Conservation (phyloP, 371 early-diverging fungal genomes). For the Apophysomyces trapeziformis region DNA sequence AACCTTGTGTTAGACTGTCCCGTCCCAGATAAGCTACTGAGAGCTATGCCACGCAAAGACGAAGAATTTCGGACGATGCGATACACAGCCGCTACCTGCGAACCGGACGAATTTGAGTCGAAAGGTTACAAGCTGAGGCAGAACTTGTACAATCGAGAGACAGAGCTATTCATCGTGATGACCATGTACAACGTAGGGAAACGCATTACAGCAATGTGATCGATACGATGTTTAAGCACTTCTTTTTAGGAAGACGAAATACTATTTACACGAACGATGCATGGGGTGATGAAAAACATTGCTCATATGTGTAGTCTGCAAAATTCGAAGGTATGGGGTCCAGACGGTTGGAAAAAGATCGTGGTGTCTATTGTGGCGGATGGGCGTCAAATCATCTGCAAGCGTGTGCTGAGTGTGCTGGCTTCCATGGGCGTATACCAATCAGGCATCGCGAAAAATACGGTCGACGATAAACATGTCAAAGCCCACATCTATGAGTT, state of each 20-base stretch:
- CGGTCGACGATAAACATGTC: slow-evolving; percentile 64
- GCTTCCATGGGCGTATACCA: slow-evolving; percentile 75
- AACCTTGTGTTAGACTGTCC: slow-evolving; percentile 77
- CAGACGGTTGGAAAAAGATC: slow-evolving; percentile 83
- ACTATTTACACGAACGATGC: slow-evolving; percentile 76
- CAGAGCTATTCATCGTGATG: slow-evolving; percentile 89
- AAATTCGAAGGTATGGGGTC: slow-evolving; percentile 67
- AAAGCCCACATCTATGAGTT: slow-evolving; percentile 86
- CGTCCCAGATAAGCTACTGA: slow-evolving; percentile 66
- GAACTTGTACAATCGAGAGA: slow-evolving; percentile 72
- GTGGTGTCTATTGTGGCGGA: slow-evolving; percentile 88
- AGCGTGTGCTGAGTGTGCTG: slow-evolving; percentile 57
- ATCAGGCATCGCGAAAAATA: slow-evolving; percentile 73
- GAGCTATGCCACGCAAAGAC: slow-evolving; percentile 54
- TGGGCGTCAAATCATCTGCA: slow-evolving; percentile 74
- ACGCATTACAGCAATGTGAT: neutral
- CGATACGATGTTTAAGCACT: neutral
- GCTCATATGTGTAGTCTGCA: slow-evolving; percentile 71
- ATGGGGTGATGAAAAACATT: slow-evolving; percentile 81
- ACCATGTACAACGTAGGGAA: slow-evolving; percentile 49
- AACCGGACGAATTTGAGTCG: slow-evolving; percentile 80
- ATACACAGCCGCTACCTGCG: slow-evolving; percentile 84
- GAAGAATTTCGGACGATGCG: slow-evolving; percentile 78
- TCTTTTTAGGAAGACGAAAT: slow-evolving; percentile 59
- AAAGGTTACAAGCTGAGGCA: slow-evolving; percentile 82